Evolutionary conservation across 2,329 filamentous ascomycete species (phyloP).

Genomic region (Cytospora piceicola): DNA sequence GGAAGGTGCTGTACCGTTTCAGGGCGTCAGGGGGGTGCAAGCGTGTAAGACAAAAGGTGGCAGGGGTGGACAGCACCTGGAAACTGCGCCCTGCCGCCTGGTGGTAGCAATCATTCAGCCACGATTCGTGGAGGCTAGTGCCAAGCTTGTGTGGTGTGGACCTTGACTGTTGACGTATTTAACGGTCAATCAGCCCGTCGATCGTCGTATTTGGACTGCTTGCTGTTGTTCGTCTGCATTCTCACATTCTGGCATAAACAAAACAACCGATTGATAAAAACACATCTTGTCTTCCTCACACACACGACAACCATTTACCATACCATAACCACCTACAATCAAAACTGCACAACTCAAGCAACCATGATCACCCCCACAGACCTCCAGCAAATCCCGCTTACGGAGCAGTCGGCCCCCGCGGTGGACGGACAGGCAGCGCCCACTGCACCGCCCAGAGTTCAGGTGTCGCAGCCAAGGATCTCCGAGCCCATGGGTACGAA

Average conservation of each 20-base stretch:
- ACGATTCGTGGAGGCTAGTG: background rate
- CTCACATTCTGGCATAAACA: background rate
- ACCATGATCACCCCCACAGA: conserved; percentile 26
- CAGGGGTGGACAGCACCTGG: too few relatives aligned
- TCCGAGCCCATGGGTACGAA: conserved; percentile 27
- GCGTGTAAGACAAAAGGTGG: background rate
- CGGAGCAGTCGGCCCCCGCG: conserved; percentile 15
- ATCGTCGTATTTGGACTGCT: too few relatives aligned
- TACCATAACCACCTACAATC: background rate
- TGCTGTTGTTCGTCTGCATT: background rate
- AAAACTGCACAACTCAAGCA: background rate
- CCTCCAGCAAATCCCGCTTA: conserved; percentile 11
- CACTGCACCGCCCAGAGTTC: conserved; percentile 15
- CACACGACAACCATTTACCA: background rate
- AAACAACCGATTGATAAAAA: background rate
- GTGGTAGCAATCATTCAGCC: background rate
- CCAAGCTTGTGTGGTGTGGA: background rate
- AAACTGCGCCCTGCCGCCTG: too few relatives aligned
- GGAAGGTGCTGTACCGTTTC: background rate
- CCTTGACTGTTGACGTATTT: background rate
- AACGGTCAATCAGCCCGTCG: background rate
- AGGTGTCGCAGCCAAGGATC: conserved; percentile 19
- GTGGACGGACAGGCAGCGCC: conserved; percentile 26
- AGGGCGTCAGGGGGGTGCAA: background rate
- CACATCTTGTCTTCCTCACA: background rate